phyloP scores from a whole-genome alignment of 768 basidiomycete species.

The Daedaleopsis nitida region DNA sequence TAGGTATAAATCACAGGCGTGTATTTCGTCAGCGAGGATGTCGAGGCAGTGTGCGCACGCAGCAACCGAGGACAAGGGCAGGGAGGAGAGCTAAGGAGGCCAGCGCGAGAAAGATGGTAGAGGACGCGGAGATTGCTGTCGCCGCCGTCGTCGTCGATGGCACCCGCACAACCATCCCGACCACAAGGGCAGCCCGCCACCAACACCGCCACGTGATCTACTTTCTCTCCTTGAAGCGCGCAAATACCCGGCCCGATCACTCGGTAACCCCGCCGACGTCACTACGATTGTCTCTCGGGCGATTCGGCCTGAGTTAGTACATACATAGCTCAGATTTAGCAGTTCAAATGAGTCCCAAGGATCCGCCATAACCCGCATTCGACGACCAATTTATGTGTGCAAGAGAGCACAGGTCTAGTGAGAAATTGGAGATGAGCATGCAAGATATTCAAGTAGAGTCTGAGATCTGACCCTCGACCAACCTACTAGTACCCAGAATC shows the following conservation, averaged over 20 bases:
- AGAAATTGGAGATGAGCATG: no score
- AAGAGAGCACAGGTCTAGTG: no score
- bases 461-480: no score
- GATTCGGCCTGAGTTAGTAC: not conserved
- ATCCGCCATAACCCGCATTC: no score
- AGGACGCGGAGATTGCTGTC: constrained; percentile 2
- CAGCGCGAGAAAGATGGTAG: not conserved
- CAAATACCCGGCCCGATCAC: not conserved
- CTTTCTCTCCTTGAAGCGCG: not conserved
- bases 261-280: not conserved
- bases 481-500: no score
- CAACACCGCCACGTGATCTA: not conserved
- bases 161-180: not conserved
- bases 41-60: constrained; percentile 1
- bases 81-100: not conserved
- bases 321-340: not conserved
- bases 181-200: no score
- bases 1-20: constrained; percentile 14
- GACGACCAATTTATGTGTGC: no score
- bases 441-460: no score
- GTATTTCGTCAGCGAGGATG: constrained; percentile 7
- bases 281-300: not conserved
- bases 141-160: constrained; percentile 15
- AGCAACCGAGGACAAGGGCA: not conserved
- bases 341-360: no score